Evolutionary conservation across 225 moss, liverwort and hornwort species (phyloP).

Genomic region (Antitrichia curtipendula): DNA sequence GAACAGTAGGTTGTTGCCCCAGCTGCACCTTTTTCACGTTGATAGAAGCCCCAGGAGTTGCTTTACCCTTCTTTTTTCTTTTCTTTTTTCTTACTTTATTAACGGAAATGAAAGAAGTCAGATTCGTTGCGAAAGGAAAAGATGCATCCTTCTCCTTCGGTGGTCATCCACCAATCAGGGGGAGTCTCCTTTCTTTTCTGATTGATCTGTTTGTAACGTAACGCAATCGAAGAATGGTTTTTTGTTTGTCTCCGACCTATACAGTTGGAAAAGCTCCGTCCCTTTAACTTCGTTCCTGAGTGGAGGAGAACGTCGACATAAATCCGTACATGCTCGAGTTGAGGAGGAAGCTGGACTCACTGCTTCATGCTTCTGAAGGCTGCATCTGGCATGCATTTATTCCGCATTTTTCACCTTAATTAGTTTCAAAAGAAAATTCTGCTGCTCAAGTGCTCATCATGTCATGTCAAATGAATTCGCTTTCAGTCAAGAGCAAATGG

Average conservation of each 20-base stretch:
- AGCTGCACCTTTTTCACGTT: neutral
- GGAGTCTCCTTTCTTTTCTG: neutral
- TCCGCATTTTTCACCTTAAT: neutral
- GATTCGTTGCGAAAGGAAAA: neutral
- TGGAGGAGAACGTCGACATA: neutral
- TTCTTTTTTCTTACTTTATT: neutral
- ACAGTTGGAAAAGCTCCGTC: neutral
- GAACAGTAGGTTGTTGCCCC: neutral
- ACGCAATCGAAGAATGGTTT: neutral
- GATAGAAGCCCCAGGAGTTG: neutral
- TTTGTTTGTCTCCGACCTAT: neutral
- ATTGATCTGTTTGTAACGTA: neutral
- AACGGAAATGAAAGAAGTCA: neutral
- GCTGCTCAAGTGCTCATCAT: neutral
- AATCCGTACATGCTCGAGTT: neutral
- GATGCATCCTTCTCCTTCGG: neutral
- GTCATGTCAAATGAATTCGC: neutral
- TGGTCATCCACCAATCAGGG: neutral
- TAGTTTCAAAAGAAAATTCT: neutral
- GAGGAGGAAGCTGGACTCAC: neutral
- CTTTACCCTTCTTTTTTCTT: neutral
- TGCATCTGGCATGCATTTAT: neutral
- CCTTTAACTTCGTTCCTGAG: too few relatives aligned
- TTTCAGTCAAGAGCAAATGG: neutral
- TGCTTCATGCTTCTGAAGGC: neutral